Conservation (phyloP, 2,329 filamentous ascomycete genomes). For the Ophioceras dolichostomum region DNA sequence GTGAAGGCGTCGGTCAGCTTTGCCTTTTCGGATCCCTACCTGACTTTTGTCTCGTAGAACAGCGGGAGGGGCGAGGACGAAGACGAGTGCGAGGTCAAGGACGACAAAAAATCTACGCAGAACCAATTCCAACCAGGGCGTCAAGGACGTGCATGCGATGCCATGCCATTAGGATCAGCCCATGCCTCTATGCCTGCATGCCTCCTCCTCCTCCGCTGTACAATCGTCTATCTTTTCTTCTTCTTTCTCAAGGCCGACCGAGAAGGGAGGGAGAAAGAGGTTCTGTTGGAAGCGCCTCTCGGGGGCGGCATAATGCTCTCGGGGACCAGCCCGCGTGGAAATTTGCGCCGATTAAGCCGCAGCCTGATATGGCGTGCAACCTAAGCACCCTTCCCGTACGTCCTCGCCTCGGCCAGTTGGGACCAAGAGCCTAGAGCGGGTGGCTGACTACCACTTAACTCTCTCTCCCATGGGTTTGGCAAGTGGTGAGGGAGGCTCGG, state of each 20-base stretch:
- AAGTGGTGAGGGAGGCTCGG: too few species aligned
- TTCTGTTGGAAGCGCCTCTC: conserved; percentile 8
- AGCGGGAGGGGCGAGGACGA: background rate
- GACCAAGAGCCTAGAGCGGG: background rate
- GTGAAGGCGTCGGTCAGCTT: background rate
- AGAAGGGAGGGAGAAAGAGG: background rate
- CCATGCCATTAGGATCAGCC: background rate
- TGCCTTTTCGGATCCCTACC: background rate
- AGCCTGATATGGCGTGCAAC: conserved; percentile 28
- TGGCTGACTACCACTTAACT: background rate
- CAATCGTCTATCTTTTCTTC: too few species aligned
- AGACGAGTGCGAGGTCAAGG: background rate
- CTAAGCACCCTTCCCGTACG: background rate
- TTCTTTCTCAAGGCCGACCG: background rate
- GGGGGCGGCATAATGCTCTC: conserved; percentile 5
- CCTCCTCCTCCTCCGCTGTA: too few species aligned
- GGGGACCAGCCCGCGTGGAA: conserved; percentile 15
- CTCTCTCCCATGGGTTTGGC: too few species aligned
- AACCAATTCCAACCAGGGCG: too few species aligned
- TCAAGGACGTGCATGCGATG: background rate
- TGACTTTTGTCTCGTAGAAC: background rate
- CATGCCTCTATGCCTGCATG: background rate
- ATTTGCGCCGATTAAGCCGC: conserved; percentile 32
- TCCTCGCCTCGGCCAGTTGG: background rate
- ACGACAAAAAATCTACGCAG: too few species aligned